Evolutionary conservation across 169 alveolate genomes (phyloP).

Genomic region (Eimeria sp.): DNA sequence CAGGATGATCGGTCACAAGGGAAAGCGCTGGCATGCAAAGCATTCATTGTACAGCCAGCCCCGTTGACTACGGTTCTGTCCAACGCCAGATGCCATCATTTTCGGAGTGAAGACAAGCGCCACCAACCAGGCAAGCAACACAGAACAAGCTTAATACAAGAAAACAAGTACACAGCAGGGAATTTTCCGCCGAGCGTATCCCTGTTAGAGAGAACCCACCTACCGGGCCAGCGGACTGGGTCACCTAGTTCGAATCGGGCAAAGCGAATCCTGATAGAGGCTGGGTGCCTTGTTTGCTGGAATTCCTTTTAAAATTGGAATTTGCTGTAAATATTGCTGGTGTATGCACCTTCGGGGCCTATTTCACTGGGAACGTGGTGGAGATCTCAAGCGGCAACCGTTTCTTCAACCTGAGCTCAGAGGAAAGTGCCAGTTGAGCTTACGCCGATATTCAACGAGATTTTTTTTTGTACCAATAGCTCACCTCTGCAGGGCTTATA

Average conservation of each 20-base stretch:
- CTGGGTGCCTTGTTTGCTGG: background rate
- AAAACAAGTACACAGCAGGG: background rate
- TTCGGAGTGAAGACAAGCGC: background rate
- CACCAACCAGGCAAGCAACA: background rate
- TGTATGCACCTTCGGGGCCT: background rate
- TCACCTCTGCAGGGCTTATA: background rate
- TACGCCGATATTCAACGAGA: background rate
- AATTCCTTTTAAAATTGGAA: background rate
- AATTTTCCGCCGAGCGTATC: background rate
- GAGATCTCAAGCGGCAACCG: background rate
- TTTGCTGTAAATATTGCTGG: background rate
- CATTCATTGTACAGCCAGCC: slow-evolving; percentile 22
- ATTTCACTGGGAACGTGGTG: background rate
- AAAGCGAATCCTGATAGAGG: background rate
- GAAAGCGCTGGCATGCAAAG: slow-evolving; percentile 5
- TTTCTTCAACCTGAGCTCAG: background rate
- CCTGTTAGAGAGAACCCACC: background rate
- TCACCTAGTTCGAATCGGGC: background rate
- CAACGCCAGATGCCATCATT: background rate
- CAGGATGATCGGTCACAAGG: background rate
- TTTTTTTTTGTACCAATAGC: background rate
- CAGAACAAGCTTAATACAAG: background rate
- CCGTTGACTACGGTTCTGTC: slow-evolving; percentile 13
- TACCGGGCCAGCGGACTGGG: slow-evolving; percentile 19
- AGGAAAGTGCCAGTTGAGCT: background rate